Evolutionary conservation across 257 asterid species (phyloP).

Genomic region (Eucommia ulmoides): DNA sequence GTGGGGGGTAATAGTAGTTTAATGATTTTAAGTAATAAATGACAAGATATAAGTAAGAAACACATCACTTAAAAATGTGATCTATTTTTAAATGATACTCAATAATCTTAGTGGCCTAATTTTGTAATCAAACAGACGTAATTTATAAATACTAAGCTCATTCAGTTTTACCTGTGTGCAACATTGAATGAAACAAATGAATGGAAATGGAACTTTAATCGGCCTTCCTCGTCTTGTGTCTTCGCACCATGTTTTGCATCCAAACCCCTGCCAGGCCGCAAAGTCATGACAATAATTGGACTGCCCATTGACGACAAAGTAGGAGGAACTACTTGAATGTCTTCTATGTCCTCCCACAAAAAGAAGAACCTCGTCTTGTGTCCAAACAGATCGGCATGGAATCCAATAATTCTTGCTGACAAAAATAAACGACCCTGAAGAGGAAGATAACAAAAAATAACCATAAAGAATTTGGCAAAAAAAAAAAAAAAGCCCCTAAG

Average conservation of each 20-base stretch:
- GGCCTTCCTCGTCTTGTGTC: conserved; percentile 75
- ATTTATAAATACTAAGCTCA: too few species aligned
- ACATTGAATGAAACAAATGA: conserved; percentile 85
- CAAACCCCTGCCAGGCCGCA: conserved; percentile 78
- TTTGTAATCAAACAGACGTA: too few species aligned
- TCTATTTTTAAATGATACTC: too few species aligned
- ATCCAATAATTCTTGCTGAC: conserved; percentile 97
- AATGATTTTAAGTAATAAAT: too few species aligned
- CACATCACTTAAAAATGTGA: too few species aligned
- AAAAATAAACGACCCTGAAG: conserved; percentile 91
- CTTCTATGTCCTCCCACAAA: conserved; percentile 98
- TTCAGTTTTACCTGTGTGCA: conserved; percentile 70
- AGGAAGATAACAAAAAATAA: too few species aligned
- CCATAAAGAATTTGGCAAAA: too few species aligned
- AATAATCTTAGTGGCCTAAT: too few species aligned
- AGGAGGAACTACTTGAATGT: conserved; percentile 72
- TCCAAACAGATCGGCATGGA: conserved; percentile 91
- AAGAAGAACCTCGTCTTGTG: conserved; percentile 91
- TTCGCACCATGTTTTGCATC: conserved; percentile 96
- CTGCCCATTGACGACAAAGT: conserved; percentile 98
- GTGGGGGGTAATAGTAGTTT: too few species aligned
- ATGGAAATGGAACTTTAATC: conserved; percentile 89
- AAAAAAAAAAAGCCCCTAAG: too few species aligned
- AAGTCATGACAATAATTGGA: conserved; percentile 67
- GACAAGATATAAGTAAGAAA: too few species aligned